Evolutionary conservation across 345 rosid genomes (phyloP).

Genomic region (Pugionium cornutum): DNA sequence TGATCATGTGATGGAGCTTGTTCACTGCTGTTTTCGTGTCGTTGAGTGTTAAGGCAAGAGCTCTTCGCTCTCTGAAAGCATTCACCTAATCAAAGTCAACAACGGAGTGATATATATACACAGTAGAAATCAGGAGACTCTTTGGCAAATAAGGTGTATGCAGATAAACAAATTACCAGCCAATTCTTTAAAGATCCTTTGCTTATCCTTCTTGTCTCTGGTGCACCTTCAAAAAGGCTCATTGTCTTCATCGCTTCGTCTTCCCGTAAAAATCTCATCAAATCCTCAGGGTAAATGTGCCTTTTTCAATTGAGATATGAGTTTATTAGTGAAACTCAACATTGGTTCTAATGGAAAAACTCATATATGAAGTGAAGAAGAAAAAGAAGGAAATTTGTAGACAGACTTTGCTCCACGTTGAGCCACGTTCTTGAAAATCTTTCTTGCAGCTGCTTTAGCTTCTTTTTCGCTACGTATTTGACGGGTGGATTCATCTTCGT

Average conservation of each 20-base stretch:
- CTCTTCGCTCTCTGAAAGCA: slow-evolving; percentile 88
- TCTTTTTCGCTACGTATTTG: slow-evolving; percentile 74
- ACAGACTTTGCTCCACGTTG: slow-evolving; percentile 55
- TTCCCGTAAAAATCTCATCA: slow-evolving; percentile 75
- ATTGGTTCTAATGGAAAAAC: slow-evolving; percentile 2
- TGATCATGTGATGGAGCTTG: slow-evolving; percentile 76
- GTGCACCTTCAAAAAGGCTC: slow-evolving; percentile 70
- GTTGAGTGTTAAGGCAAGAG: slow-evolving; percentile 58
- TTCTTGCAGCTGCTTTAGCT: slow-evolving; percentile 88
- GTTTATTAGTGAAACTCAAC: slow-evolving; percentile 32
- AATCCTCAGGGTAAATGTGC: slow-evolving; percentile 64
- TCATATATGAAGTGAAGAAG: background rate
- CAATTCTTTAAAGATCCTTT: slow-evolving; percentile 69
- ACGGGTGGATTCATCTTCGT: slow-evolving; percentile 59
- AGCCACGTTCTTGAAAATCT: slow-evolving; percentile 78
- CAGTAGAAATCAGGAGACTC: slow-evolving; percentile 12
- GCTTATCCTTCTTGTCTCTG: slow-evolving; percentile 59
- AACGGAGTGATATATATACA: slow-evolving; percentile 40
- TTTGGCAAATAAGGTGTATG: background rate
- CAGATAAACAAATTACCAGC: slow-evolving; percentile 58
- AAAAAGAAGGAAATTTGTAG: background rate
- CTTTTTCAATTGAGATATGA: slow-evolving; percentile 57
- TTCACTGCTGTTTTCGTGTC: slow-evolving; percentile 68
- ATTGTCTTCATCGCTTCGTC: slow-evolving; percentile 77
- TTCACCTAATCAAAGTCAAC: slow-evolving; percentile 59